Conservation (phyloP, 1,284 basidiomycete species). For the Mycena sp. region DNA sequence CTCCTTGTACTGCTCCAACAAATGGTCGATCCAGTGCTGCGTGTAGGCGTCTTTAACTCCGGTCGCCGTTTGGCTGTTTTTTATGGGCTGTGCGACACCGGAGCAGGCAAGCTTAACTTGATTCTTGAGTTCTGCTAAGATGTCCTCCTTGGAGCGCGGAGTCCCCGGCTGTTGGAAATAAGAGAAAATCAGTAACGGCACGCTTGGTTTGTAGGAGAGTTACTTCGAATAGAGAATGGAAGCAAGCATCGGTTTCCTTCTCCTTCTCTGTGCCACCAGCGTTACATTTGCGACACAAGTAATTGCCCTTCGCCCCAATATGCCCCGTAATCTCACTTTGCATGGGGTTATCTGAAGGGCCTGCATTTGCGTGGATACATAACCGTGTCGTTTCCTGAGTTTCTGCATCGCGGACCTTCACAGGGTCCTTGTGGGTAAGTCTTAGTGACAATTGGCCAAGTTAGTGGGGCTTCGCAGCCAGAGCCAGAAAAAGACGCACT, state of each 20-base stretch:
- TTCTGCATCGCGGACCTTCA: neutral
- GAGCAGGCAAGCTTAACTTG: conserved; percentile 8
- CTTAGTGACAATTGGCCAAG: neutral
- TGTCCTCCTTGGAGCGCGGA: neutral
- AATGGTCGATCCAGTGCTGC: conserved; percentile 18
- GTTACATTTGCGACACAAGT: conserved; percentile 34
- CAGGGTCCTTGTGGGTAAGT: conserved; percentile 5
- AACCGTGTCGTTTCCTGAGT: neutral
- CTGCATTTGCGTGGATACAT: neutral
- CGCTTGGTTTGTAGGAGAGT: neutral
- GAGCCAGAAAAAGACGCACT: conserved; percentile 1
- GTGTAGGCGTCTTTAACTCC: conserved; percentile 23
- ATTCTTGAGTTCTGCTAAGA: neutral
- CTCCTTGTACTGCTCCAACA: neutral
- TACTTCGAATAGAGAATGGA: conserved; percentile 28
- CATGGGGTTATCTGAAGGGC: conserved; percentile 21
- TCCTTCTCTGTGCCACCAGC: conserved; percentile 32
- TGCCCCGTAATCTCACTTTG: conserved; percentile 31
- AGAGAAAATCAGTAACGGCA: neutral
- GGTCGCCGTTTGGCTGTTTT: neutral
- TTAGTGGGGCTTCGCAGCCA: neutral
- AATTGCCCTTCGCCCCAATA: conserved; percentile 37
- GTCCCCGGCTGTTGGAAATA: neutral
- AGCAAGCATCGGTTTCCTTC: conserved; percentile 34
- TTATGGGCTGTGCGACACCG: neutral